Conservation (phyloP, 768 basidiomycete species). For the Lanmaoa pseudosensibilis region DNA sequence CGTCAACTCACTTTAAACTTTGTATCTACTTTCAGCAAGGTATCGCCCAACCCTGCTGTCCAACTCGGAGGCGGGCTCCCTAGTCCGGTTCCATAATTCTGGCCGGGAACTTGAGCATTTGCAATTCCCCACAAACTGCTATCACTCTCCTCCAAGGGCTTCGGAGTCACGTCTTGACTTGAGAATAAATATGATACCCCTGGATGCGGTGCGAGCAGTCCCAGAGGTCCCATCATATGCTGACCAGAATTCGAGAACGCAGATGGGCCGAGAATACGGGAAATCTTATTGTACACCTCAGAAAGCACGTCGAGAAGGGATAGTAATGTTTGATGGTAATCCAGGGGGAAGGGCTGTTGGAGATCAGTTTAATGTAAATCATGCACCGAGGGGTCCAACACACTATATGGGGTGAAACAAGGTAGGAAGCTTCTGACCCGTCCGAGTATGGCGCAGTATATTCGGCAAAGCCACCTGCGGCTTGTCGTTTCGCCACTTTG, state of each 20-base stretch:
- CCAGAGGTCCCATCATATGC: conserved; percentile 76
- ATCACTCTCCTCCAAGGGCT: conserved; percentile 41
- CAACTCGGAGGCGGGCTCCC: conserved; percentile 59
- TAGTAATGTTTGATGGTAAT: conserved; percentile 86
- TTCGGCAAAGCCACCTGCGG: conserved; percentile 53
- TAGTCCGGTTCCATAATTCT: conserved; percentile 34
- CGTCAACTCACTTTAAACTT: conserved; percentile 71
- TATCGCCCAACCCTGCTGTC: conserved; percentile 65
- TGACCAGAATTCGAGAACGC: conserved; percentile 68
- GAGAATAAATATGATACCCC: conserved; percentile 78
- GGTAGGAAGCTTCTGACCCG: conserved; percentile 62
- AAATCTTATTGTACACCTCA: conserved; percentile 87
- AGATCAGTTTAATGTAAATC: conserved; percentile 4
- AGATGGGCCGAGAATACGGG: conserved; percentile 78
- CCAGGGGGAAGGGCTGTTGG: conserved; percentile 78
- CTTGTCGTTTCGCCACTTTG: conserved; percentile 54
- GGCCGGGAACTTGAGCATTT: conserved; percentile 39
- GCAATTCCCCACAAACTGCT: conserved; percentile 76
- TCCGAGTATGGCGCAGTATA: conserved; percentile 63
- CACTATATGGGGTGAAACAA: conserved; percentile 74
- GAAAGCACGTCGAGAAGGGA: conserved; percentile 88
- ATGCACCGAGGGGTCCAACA: conserved; percentile 27
- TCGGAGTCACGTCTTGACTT: conserved; percentile 37
- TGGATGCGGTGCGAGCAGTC: conserved; percentile 73
- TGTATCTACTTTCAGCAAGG: conserved; percentile 75